Conservation (phyloP, 345 rosid genomes). For the Microcos paniculata region DNA sequence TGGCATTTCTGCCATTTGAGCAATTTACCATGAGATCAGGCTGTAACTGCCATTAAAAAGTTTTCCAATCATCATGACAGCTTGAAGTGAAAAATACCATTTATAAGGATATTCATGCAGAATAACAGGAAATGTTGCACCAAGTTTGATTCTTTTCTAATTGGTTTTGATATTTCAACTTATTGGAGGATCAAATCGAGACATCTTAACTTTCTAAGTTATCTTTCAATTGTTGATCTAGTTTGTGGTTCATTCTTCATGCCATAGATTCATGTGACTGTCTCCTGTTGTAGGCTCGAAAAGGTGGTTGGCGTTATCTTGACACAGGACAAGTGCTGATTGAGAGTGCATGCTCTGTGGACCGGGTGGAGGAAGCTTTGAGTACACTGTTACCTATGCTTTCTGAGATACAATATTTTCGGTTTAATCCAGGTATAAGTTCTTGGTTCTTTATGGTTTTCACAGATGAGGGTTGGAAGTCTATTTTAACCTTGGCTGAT, state of each 20-base stretch:
- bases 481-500: background rate
- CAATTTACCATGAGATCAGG: slow-evolving; percentile 3
- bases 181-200: background rate
- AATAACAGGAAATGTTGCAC: background rate
- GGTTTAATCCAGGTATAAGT: slow-evolving; percentile 81
- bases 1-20: background rate
- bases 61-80: background rate
- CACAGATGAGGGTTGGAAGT: background rate
- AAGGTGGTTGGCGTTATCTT: slow-evolving; percentile 98
- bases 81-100: background rate
- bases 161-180: background rate
- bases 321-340: slow-evolving; percentile 98
- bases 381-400: slow-evolving; percentile 93
- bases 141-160: background rate
- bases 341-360: slow-evolving; percentile 99
- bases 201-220: background rate
- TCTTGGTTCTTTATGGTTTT: slow-evolving; percentile 4
- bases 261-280: slow-evolving; percentile 1
- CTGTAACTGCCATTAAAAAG: background rate
- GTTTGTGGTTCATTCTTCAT: background rate
- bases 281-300: slow-evolving; percentile 56
- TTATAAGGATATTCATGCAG: background rate
- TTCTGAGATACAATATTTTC: slow-evolving; percentile 87
- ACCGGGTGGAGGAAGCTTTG: slow-evolving; percentile 95
- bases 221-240: background rate